These are phyloP conservation scores for Penicillium canariense DNA, from an alignment of 495 filamentous ascomycete genomes.

Conservation along the genomic window DNA sequence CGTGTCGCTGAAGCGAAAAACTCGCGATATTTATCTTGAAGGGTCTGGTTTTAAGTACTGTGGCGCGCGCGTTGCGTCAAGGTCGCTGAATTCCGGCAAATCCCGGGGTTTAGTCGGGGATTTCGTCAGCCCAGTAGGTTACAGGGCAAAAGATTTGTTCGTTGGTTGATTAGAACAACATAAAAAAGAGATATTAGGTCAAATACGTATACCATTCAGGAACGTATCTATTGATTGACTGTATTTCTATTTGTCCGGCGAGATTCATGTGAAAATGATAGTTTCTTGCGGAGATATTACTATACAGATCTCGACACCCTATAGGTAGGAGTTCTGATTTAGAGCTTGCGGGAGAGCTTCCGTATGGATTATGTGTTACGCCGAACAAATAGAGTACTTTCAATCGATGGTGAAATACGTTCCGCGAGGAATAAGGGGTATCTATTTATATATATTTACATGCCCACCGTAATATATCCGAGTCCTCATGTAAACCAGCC, in stretches of 20 bases:
- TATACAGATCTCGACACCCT: too few species aligned
- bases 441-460: conserved; percentile 4
- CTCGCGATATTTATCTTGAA: background rate
- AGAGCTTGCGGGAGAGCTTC: too few species aligned
- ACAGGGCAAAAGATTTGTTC: too few species aligned
- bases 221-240: too few species aligned
- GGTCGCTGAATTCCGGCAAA: conserved; percentile 11
- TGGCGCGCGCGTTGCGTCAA: background rate
- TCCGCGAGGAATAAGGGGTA: background rate
- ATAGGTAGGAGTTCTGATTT: too few species aligned
- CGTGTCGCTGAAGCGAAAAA: background rate
- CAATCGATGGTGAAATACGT: background rate
- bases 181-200: too few species aligned
- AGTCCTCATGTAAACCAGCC: background rate
- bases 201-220: too few species aligned
- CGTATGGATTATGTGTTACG: too few species aligned
- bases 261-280: too few species aligned
- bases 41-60: background rate
- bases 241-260: too few species aligned
- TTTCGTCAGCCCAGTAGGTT: conserved; percentile 5
- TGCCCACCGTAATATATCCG: background rate
- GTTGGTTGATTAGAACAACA: too few species aligned
- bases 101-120: conserved; percentile 6
- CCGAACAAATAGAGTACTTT: background rate
- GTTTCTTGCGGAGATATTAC: too few species aligned